Evolutionary conservation across 345 rosid species (phyloP).

Genomic region (Gossypium australe): DNA sequence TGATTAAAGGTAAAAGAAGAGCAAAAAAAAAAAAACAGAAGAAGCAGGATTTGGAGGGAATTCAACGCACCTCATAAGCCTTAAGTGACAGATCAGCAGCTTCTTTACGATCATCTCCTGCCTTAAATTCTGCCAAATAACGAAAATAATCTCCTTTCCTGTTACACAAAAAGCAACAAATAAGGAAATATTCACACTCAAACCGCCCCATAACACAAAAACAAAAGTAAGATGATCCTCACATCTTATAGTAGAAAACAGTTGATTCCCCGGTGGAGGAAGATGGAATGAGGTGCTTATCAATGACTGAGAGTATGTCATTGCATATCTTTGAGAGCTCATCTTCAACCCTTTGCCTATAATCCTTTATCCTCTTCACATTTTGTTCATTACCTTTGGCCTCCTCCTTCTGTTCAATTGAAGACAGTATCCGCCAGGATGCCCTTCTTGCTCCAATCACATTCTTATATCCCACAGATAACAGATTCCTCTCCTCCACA

Average conservation of each 20-base stretch:
- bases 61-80: slow-evolving; percentile 30
- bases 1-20: not conserved
- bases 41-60: not conserved
- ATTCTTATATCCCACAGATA: slow-evolving; percentile 84
- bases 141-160: slow-evolving; percentile 22
- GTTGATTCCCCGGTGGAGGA: slow-evolving; percentile 70
- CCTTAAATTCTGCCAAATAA: slow-evolving; percentile 13
- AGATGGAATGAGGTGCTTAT: slow-evolving; percentile 61
- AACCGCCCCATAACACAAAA: not conserved
- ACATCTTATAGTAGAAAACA: slow-evolving; percentile 79
- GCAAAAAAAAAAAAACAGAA: not conserved
- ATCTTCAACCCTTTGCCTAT: slow-evolving; percentile 68
- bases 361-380: slow-evolving; percentile 63
- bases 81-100: slow-evolving; percentile 23
- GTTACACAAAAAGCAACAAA: slow-evolving; percentile 3
- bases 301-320: slow-evolving; percentile 61
- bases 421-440: slow-evolving; percentile 65
- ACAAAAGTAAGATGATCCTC: slow-evolving; percentile 17
- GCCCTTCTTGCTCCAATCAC: slow-evolving; percentile 85
- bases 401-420: slow-evolving; percentile 85
- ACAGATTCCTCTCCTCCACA: slow-evolving; percentile 76
- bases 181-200: not conserved
- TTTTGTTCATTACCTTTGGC: slow-evolving; percentile 64
- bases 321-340: slow-evolving; percentile 66
- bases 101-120: slow-evolving; percentile 13